Base-by-base conservation (phyloP, 2,329 filamentous ascomycete genomes). In the Stylonectria norvegica region DNA sequence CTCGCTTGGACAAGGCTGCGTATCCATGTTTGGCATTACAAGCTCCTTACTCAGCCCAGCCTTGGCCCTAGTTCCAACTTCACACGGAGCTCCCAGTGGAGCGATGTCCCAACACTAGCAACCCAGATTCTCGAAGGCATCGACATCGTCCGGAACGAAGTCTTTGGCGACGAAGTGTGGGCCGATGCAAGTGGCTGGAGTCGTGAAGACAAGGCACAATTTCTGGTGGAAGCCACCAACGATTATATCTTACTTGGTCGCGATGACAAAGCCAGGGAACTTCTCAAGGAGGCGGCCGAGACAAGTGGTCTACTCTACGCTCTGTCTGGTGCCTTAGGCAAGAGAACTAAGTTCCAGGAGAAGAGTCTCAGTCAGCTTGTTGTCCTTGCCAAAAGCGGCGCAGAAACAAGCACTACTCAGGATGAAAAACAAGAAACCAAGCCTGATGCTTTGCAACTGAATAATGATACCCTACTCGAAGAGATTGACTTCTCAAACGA, bases 381-480 rank as follows among this genome's bases (percentile, higher is more conserved):
- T 2, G 88, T 98, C 3, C 70, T 97, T 20, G 93, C 93, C 1
- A 89, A 81, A 61, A 96, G 90, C 59, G 71, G 71, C 5, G 51
- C 55, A 18, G 53, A 50, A 2, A 39, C 56, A 4, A 51, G 45
- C 5, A 49, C 42, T 4, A 45, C 44, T 5, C 48, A 46, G 17
- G 49, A 57, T 5, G 53, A 22, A 3, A 56, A 55, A 34, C 49
- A 55, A 0, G 47, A 56, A 2, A 53, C 56, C 1, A 68, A 66
- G 17, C 89, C 89, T 0, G 77, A 84, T 52, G 83, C 84, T 3
- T 63, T 97, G 11, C 77, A 85, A 23, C 69, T 97, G 4, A 94
- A 97, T 58, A 87, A 98, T 55, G 93, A 98, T 60, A 97, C 93
- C 0, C 73, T 98, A 0, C 73, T 97, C 2, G 93, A 98, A 61